Percentiles rank a stretch among this genome's conserved stretches.
phyloP scores from a whole-genome alignment of 2,329 filamentous ascomycete genomes.

The Penicillium aurantiogriseum region DNA sequence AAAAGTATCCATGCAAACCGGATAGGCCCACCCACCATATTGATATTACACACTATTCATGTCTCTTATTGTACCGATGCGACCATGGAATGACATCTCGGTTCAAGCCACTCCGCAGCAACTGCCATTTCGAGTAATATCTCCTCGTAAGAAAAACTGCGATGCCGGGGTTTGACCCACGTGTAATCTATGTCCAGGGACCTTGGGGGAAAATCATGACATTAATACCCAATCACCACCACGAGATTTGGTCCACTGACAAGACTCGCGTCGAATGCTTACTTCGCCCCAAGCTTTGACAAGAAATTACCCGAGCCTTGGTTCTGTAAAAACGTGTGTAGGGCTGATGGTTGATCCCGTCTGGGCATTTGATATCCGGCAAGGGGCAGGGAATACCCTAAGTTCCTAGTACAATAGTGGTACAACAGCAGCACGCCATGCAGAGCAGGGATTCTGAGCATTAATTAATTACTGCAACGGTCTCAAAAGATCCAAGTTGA shows the following conservation, averaged over 20 bases:
- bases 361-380: background rate
- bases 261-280: slow-evolving; percentile 4
- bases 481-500: rapidly evolving
- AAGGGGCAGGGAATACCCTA: background rate
- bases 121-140: background rate
- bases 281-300: slow-evolving; percentile 5
- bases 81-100: background rate
- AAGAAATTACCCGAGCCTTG: slow-evolving; percentile 1
- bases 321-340: background rate
- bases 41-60: background rate
- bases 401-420: background rate
- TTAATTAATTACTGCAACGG: too few relatives aligned
- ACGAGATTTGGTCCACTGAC: slow-evolving; percentile 1
- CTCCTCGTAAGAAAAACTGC: background rate
- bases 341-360: background rate
- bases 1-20: background rate
- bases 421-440: background rate
- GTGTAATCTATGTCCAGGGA: slow-evolving; percentile 16
- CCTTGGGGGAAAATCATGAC: slow-evolving; percentile 19
- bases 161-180: slow-evolving; percentile 7
- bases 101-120: background rate
- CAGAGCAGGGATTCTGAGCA: background rate
- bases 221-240: slow-evolving; percentile 14
- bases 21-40: background rate
- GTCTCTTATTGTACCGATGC: background rate